Evolutionary conservation across 441 rosid species (phyloP).

Genomic region (Brassica hybrid): DNA sequence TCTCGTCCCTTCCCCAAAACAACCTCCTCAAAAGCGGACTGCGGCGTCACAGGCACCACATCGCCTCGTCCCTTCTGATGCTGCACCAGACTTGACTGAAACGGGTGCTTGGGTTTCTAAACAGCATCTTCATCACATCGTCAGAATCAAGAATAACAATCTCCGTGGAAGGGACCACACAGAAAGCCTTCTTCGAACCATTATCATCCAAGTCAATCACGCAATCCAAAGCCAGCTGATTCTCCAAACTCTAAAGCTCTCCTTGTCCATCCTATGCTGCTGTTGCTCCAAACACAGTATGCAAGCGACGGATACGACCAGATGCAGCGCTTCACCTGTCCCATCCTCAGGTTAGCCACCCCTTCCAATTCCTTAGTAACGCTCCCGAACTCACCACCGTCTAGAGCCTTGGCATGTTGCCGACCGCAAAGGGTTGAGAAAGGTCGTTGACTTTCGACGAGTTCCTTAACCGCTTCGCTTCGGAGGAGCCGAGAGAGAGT

Average conservation of each 20-base stretch:
- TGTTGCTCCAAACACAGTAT: background rate
- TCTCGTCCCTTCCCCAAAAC: slow-evolving; percentile 55
- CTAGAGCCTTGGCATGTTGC: slow-evolving; percentile 46
- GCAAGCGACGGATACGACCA: slow-evolving; percentile 44
- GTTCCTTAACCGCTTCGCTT: slow-evolving; percentile 35
- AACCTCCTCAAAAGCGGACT: slow-evolving; percentile 55
- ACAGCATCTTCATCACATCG: no score
- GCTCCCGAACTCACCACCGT: slow-evolving; percentile 64
- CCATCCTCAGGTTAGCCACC: slow-evolving; percentile 49
- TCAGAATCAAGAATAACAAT: no score
- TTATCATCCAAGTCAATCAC: slow-evolving; percentile 57
- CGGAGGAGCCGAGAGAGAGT: background rate
- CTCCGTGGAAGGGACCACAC: background rate
- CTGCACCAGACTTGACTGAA: no score
- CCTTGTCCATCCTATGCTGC: background rate
- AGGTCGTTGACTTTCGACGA: slow-evolving; percentile 48
- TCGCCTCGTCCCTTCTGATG: background rate
- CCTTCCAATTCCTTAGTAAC: slow-evolving; percentile 66
- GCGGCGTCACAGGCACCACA: slow-evolving; percentile 24
- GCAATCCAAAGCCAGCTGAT: slow-evolving; percentile 28
- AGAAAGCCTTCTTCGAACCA: slow-evolving; percentile 33
- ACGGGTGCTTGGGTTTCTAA: no score
- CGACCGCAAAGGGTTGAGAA: slow-evolving; percentile 61
- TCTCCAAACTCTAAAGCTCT: slow-evolving; percentile 32
- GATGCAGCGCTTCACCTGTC: slow-evolving; percentile 39